These are phyloP conservation scores for Allium fistulosum DNA, from an alignment of 106 monocot species.

Conservation along the genomic window DNA sequence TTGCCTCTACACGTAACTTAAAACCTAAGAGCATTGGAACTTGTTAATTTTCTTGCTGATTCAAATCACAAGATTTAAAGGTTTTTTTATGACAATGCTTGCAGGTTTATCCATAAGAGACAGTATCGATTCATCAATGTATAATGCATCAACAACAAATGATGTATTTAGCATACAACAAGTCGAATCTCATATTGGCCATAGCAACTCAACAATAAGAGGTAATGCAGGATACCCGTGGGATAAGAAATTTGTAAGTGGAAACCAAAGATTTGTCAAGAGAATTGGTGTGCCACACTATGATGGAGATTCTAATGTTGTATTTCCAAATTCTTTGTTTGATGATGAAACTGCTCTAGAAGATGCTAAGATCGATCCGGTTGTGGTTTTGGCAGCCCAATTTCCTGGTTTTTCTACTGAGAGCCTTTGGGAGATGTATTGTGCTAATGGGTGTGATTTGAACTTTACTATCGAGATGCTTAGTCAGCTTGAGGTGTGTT, in stretches of 20 bases:
- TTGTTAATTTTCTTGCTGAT: constrained; percentile 3
- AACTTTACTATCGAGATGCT: constrained; percentile 19
- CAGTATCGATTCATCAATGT: constrained; percentile 12
- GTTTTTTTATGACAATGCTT: constrained; percentile 1
- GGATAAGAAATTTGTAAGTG: constrained; percentile 13
- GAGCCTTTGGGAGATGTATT: constrained; percentile 22
- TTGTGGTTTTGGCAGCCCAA: constrained; percentile 18
- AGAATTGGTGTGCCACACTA: constrained; percentile 14
- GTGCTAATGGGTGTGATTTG: constrained; percentile 31
- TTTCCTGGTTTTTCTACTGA: constrained; percentile 32
- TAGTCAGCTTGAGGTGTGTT: constrained; percentile 25
- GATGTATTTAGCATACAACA: constrained; percentile 10
- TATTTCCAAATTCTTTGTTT: constrained; percentile 17
- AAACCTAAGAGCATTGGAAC: not conserved
- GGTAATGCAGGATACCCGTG: constrained; percentile 15
- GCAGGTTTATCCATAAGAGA: constrained; percentile 38
- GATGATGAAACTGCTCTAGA: constrained; percentile 6
- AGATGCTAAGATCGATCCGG: constrained; percentile 4
- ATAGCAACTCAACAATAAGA: not conserved
- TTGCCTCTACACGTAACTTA: too few species aligned
- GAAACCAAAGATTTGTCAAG: constrained; percentile 16
- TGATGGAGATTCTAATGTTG: constrained; percentile 22
- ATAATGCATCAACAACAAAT: constrained; percentile 11
- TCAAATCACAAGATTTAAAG: not conserved
- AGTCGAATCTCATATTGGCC: not conserved